Evolutionary conservation across 192 early-diverging fungal species (phyloP).

Genomic region (Dissophora globulifera): DNA sequence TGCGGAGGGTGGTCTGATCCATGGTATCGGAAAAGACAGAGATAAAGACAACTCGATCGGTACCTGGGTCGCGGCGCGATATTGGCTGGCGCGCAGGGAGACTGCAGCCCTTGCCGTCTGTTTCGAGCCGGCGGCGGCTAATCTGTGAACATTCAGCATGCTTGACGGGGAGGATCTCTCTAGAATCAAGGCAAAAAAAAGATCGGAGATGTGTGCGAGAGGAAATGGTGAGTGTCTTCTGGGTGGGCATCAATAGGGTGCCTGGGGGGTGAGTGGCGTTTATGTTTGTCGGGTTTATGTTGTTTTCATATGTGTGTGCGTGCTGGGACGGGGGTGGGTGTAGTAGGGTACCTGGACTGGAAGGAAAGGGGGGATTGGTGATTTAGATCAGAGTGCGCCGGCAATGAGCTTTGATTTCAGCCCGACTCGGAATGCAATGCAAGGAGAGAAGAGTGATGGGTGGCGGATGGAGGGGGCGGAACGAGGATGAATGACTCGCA

Average conservation of each 20-base stretch:
- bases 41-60: too few species aligned
- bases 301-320: background rate
- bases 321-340: background rate
- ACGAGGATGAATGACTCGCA: background rate
- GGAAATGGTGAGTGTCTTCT: too few species aligned
- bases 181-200: background rate
- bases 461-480: background rate
- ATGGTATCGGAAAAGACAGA: too few species aligned
- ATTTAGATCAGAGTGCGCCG: conserved; percentile 6
- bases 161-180: conserved; percentile 6
- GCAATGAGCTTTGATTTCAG: background rate
- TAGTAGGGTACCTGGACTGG: conserved; percentile 2
- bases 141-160: conserved; percentile 46
- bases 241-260: too few species aligned
- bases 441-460: background rate
- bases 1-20: too few species aligned
- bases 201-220: background rate
- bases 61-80: conserved; percentile 50
- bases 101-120: conserved; percentile 32
- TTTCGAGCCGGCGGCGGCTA: conserved; percentile 39
- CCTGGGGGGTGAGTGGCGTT: too few species aligned
- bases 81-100: conserved; percentile 39
- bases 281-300: background rate
- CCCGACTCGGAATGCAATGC: background rate
- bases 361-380: background rate